phyloP scores from a whole-genome alignment of 768 basidiomycete genomes.

The Boletus edulis region DNA sequence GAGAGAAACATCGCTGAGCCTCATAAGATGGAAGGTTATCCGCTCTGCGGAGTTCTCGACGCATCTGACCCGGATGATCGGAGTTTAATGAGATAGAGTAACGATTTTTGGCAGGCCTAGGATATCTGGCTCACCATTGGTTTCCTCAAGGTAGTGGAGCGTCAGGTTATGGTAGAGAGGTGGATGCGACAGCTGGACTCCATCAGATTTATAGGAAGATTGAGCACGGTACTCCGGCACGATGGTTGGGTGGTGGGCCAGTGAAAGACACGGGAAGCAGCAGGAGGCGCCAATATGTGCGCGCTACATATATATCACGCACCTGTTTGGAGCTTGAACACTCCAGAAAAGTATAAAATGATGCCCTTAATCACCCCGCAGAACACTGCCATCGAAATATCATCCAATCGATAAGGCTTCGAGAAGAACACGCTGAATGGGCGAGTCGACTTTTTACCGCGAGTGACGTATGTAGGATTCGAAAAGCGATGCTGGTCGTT shows the following conservation, averaged over 20 bases:
- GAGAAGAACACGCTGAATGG: slow-evolving; percentile 13
- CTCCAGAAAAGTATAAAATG: slow-evolving; percentile 4
- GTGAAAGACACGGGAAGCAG: background rate
- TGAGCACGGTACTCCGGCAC: background rate
- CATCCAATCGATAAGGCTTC: slow-evolving; percentile 12
- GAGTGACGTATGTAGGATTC: slow-evolving; percentile 9
- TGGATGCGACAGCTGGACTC: background rate
- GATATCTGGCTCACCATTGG: slow-evolving; percentile 10
- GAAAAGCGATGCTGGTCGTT: slow-evolving; percentile 7
- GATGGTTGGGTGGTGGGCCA: background rate
- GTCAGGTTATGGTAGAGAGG: background rate
- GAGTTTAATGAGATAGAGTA: background rate
- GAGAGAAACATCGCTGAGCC: slow-evolving; percentile 20
- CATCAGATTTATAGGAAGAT: slow-evolving; percentile 19
- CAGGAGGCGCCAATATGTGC: slow-evolving; percentile 8
- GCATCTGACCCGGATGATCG: slow-evolving; percentile 10
- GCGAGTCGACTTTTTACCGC: slow-evolving; percentile 9
- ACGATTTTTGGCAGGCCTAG: background rate
- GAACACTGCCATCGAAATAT: slow-evolving; percentile 5
- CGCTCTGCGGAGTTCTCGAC: background rate
- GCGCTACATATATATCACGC: slow-evolving; percentile 8
- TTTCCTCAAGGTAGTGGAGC: background rate
- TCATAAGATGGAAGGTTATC: slow-evolving; percentile 23
- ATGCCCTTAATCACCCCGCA: background rate
- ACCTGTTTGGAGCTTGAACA: background rate